Conservation (phyloP, 1,284 basidiomycete genomes). For the Sphaerobolus stellatus region DNA sequence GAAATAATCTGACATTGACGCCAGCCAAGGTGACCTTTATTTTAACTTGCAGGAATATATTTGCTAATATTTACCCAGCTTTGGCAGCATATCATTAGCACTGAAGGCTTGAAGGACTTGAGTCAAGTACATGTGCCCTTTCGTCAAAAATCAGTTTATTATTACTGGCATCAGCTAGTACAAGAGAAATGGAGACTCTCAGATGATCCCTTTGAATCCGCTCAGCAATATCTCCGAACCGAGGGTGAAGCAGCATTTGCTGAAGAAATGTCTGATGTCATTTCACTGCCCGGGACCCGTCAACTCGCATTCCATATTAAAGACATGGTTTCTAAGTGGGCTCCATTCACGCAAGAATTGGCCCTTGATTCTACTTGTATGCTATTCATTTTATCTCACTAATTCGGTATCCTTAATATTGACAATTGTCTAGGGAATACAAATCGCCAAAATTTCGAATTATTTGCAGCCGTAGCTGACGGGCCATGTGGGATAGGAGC, state of each 20-base stretch:
- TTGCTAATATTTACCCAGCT: neutral
- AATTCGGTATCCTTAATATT: neutral
- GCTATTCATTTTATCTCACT: neutral
- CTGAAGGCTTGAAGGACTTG: neutral
- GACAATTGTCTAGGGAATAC: neutral
- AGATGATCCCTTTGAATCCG: neutral
- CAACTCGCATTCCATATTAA: neutral
- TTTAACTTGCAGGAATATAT: no score
- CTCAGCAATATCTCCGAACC: neutral
- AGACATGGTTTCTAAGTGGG: neutral
- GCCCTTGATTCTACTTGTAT: neutral
- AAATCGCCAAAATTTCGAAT: neutral
- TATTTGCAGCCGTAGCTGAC: neutral
- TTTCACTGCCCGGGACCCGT: neutral
- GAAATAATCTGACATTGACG: neutral
- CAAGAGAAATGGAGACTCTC: neutral
- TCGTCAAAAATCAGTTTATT: constrained; percentile 2
- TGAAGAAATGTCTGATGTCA: neutral
- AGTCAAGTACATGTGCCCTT: neutral
- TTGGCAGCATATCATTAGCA: neutral
- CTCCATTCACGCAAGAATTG: neutral
- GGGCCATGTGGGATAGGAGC: neutral
- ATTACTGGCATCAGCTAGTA: neutral
- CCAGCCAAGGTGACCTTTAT: neutral
- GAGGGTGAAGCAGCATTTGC: neutral